These are phyloP conservation scores for Blastobotrys persicus DNA, from an alignment of 1,139 yeast genomes.

Conservation along the genomic window DNA sequence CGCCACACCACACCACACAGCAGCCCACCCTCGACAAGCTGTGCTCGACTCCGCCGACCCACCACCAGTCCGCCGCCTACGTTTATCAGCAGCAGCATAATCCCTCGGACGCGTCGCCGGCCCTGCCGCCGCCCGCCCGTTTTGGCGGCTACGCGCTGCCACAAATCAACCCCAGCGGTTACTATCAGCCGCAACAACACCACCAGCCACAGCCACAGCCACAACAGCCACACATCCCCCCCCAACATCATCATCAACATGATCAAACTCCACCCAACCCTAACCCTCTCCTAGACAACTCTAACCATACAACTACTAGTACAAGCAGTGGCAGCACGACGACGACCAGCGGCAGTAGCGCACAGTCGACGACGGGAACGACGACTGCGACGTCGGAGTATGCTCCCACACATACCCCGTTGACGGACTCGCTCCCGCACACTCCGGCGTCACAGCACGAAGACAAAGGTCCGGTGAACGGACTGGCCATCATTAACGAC, in stretches of 20 bases:
- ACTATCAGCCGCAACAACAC: slow-evolving; percentile 11
- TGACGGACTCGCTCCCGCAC: slow-evolving; percentile 26
- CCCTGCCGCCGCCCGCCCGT: slow-evolving; percentile 5
- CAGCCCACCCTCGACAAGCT: slow-evolving; percentile 7
- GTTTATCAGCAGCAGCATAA: slow-evolving; percentile 3
- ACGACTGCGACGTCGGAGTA: slow-evolving; percentile 14
- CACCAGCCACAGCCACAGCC: background rate
- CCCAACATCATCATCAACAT: slow-evolving; percentile 3
- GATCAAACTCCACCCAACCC: no score
- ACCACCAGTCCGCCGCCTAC: slow-evolving; percentile 4
- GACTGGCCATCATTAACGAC: slow-evolving; percentile 18
- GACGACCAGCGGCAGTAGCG: background rate
- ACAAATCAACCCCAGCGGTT: slow-evolving; percentile 18
- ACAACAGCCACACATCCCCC: background rate
- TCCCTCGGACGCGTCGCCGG: slow-evolving; percentile 9
- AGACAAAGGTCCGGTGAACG: slow-evolving; percentile 13
- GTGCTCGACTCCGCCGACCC: slow-evolving; percentile 8
- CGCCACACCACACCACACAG: slow-evolving; percentile 8
- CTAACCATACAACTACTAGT: background rate
- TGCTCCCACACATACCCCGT: slow-evolving; percentile 24
- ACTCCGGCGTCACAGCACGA: slow-evolving; percentile 20
- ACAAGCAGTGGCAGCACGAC: no score
- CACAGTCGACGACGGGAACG: background rate
- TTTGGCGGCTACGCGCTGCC: slow-evolving; percentile 16
- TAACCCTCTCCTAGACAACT: background rate